Conservation (phyloP, 2,329 filamentous ascomycete genomes). For the Epichloe amarillans region DNA sequence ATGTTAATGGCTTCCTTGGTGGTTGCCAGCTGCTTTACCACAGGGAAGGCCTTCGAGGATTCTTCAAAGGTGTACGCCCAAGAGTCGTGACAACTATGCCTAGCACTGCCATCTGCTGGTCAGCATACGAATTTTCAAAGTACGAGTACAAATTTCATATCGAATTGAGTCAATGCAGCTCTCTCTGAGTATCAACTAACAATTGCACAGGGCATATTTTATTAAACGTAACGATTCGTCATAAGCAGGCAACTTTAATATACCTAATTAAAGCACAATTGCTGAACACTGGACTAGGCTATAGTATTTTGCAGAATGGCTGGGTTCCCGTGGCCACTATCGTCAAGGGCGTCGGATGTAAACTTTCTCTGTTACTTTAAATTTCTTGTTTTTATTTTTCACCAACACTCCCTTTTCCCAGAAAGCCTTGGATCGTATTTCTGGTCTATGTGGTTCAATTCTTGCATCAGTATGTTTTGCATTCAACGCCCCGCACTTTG, state of each 20-base stretch:
- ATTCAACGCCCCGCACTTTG: neutral
- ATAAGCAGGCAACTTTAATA: slow-evolving; percentile 12
- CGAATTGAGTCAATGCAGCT: slow-evolving; percentile 56
- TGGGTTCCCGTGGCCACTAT: neutral
- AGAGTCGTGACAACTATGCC: slow-evolving; percentile 94
- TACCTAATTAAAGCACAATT: neutral
- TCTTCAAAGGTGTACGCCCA: slow-evolving; percentile 86
- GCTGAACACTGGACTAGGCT: neutral
- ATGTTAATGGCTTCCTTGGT: slow-evolving; percentile 68
- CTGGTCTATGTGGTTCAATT: neutral
- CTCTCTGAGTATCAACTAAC: neutral
- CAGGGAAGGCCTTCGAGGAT: slow-evolving; percentile 73
- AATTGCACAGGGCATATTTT: slow-evolving; percentile 39
- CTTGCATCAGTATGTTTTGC: neutral
- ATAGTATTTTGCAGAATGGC: neutral
- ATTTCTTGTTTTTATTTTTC: neutral
- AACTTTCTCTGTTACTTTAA: neutral
- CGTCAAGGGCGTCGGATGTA: neutral
- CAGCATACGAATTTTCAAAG: slow-evolving; percentile 57
- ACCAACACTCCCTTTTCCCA: neutral
- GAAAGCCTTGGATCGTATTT: neutral
- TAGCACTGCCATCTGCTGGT: slow-evolving; percentile 99
- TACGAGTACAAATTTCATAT: slow-evolving; percentile 57
- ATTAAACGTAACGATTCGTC: slow-evolving; percentile 37
- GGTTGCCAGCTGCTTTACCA: slow-evolving; percentile 71